phyloP scores from a whole-genome alignment of 441 rosid genomes.

The Aleurites moluccanus region DNA sequence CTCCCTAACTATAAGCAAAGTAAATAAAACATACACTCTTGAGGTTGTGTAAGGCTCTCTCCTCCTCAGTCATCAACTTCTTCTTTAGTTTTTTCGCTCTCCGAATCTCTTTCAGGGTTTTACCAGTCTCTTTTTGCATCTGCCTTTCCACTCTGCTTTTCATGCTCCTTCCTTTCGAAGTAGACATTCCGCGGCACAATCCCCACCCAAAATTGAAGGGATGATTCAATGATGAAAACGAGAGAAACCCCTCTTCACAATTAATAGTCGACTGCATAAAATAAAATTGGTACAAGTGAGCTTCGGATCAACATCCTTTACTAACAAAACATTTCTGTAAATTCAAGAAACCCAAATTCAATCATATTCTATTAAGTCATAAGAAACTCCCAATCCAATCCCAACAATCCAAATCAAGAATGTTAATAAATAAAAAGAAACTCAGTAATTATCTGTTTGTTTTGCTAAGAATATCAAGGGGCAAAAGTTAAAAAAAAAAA shows the following conservation, averaged over 20 bases:
- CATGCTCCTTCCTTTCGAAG: constrained; percentile 84
- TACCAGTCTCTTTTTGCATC: constrained; percentile 90
- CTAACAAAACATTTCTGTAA: constrained; percentile 39
- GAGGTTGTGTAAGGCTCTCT: constrained; percentile 88
- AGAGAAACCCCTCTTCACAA: constrained; percentile 25
- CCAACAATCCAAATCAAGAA: not conserved
- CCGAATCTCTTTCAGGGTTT: constrained; percentile 81
- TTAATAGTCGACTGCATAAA: constrained; percentile 17
- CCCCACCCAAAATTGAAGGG: constrained; percentile 42
- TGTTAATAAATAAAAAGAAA: not conserved
- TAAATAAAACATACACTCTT: constrained; percentile 57
- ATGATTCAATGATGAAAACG: constrained; percentile 16
- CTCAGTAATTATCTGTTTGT: not conserved
- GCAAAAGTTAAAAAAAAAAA: not conserved
- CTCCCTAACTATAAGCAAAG: not conserved
- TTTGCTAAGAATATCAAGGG: not conserved
- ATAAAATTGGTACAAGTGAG: constrained; percentile 18
- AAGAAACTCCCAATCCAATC: not conserved
- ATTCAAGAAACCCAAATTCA: constrained; percentile 11
- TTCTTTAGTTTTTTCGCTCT: constrained; percentile 87
- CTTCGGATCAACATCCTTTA: constrained; percentile 30
- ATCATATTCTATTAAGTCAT: not conserved
- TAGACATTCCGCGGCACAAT: constrained; percentile 69
- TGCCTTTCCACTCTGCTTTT: constrained; percentile 89
- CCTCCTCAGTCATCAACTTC: constrained; percentile 98